Percentiles rank a stretch among this genome's conserved stretches.
Conservation (phyloP, 345 rosid genomes). For the Geranium brycei region DNA sequence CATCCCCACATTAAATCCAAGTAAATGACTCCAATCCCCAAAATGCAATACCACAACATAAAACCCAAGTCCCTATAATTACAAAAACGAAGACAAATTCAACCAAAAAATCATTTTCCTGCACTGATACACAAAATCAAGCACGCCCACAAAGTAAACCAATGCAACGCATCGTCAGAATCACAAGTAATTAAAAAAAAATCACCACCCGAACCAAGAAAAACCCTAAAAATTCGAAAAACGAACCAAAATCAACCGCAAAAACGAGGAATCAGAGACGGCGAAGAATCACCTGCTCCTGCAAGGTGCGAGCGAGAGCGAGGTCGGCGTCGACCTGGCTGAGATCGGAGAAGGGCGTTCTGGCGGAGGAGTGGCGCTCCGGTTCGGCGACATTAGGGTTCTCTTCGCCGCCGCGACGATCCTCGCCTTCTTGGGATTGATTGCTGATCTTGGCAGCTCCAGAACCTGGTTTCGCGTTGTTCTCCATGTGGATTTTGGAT, state of each 20-base stretch:
- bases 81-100: too few relatives aligned
- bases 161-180: not conserved
- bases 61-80: not conserved
- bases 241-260: not conserved
- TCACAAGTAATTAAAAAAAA: not conserved
- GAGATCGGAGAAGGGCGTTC: slow-evolving; percentile 73
- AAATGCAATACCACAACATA: not conserved
- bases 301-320: slow-evolving; percentile 82
- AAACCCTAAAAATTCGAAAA: not conserved
- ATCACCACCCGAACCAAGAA: not conserved
- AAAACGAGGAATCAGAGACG: not conserved
- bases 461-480: slow-evolving; percentile 15
- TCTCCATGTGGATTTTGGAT: slow-evolving; percentile 17
- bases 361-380: slow-evolving; percentile 23
- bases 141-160: not conserved
- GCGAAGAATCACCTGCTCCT: slow-evolving; percentile 55
- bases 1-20: slow-evolving; percentile 3
- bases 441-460: slow-evolving; percentile 1
- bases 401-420: slow-evolving; percentile 16
- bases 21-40: not conserved
- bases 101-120: too few relatives aligned
- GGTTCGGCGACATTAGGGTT: not conserved
- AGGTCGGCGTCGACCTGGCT: slow-evolving; percentile 89
- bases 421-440: slow-evolving; percentile 14
- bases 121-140: too few relatives aligned